Conservation (phyloP, 192 early-diverging fungal species). For the Entophlyctis luteolus region DNA sequence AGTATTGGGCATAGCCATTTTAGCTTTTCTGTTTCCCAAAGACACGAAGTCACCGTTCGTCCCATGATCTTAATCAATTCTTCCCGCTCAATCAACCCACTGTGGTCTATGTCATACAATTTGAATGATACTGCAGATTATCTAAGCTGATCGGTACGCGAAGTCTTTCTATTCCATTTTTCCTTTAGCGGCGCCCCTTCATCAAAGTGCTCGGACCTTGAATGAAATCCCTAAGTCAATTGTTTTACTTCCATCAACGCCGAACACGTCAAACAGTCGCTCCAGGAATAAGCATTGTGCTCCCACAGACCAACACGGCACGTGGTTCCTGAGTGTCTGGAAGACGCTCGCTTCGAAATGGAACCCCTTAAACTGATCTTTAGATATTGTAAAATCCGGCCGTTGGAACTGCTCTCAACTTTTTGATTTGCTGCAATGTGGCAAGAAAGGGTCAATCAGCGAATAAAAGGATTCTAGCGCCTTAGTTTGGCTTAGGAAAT, state of each 20-base stretch:
- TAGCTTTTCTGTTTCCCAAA: neutral
- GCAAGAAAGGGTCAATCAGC: constrained; percentile 19
- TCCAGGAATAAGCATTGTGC: constrained; percentile 70
- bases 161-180: constrained; percentile 70
- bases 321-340: constrained; percentile 54
- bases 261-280: constrained; percentile 74
- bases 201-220: constrained; percentile 69
- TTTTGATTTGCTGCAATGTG: constrained; percentile 40
- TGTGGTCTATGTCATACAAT: constrained; percentile 75
- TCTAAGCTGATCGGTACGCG: too few relatives aligned
- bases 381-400: constrained; percentile 50
- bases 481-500: too few relatives aligned
- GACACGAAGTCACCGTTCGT: constrained; percentile 62
- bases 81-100: constrained; percentile 66
- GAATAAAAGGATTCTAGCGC: too few relatives aligned
- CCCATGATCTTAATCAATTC: constrained; percentile 70
- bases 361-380: constrained; percentile 70
- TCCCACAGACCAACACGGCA: constrained; percentile 51
- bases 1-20: constrained; percentile 29
- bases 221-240: constrained; percentile 62
- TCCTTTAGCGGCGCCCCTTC: constrained; percentile 71
- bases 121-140: constrained; percentile 76
- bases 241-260: constrained; percentile 58
- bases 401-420: constrained; percentile 37
- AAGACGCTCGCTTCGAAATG: too few relatives aligned